Evolutionary conservation across 2,329 filamentous ascomycete genomes (phyloP), one percentile per base, ranked within the genome.

Genomic region (Hypoxylon sp.): DNA sequence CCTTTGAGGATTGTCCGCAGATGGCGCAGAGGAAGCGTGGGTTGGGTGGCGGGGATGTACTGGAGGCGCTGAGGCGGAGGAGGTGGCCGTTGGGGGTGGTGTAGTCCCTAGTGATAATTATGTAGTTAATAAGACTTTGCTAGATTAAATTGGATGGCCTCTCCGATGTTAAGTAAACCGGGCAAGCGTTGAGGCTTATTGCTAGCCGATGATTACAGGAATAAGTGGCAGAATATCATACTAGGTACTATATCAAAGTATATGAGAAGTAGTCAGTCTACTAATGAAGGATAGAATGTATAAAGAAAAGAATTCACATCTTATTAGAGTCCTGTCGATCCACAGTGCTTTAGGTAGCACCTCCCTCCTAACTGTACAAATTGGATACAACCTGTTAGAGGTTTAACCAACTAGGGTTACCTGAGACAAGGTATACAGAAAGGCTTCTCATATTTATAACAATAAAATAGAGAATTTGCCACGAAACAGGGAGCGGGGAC

Each of bases 1-100:
- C 69, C 14, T 74, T 74, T 46, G 42, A 53, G 44, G 58, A 67
- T 6, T 77, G 55, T 78, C 70, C 64, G 22, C 44, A 44, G 59
- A 19, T 2, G 22, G 6, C 11, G 22, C 4, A 2, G 1, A 22
- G 5, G 17, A 63, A 42, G 50, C 37, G 59, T 1, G 29, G 35
- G 9, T n/a, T 63, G 31, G 11, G n/a, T 2, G 14, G 9, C 13
- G 14, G 3, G 31, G 50, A 22, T 22, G 39, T 17, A 17, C 26
- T 13, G 29, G 29, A 17, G 42, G 5, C 10, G 2, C n/a, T 31
- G 55, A 26, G 19, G 44, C 14, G n/a, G 26, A 47, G 42, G 3
- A 42, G 17, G 42, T 26, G 24, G 8, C 59, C 58, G 6, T 44
- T 64, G 60, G 29, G 35, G 1, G 11, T 53, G 33, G 14, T 11